Conservation (phyloP, 225 moss, liverwort and hornwort genomes). For the Lunularia cruciata region DNA sequence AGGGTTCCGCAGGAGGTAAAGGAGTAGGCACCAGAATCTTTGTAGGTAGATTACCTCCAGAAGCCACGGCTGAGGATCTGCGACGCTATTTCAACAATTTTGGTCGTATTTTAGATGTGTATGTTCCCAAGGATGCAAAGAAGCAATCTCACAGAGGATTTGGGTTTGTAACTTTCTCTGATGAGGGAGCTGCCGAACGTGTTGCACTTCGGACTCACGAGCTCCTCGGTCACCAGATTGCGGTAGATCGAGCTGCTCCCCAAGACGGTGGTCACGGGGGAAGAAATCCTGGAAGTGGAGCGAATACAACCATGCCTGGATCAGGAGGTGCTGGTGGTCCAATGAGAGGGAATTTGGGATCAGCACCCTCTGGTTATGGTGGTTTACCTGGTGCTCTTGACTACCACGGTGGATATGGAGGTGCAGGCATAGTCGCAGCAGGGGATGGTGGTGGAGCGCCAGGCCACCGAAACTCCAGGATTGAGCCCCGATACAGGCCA, state of each 20-base stretch:
- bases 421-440: slow-evolving; percentile 67
- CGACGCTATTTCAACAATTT: slow-evolving; percentile 98
- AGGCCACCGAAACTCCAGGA: slow-evolving; percentile 74
- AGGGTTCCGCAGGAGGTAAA: slow-evolving; percentile 60
- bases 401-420: slow-evolving; percentile 81
- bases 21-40: slow-evolving; percentile 89
- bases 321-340: slow-evolving; percentile 90
- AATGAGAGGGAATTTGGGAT: slow-evolving; percentile 79
- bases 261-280: slow-evolving; percentile 84
- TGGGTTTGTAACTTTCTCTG: slow-evolving; percentile 95
- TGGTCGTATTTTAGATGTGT: slow-evolving; percentile 92
- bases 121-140: slow-evolving; percentile 98
- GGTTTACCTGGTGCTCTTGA: slow-evolving; percentile 70
- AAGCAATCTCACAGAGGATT: slow-evolving; percentile 96
- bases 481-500: slow-evolving; percentile 92
- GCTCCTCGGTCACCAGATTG: slow-evolving; percentile 99
- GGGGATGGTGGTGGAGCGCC: slow-evolving; percentile 68
- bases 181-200: slow-evolving; percentile 95
- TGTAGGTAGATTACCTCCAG: slow-evolving; percentile 90
- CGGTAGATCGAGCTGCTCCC: slow-evolving; percentile 92
- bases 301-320: slow-evolving; percentile 57
- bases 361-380: slow-evolving; percentile 72
- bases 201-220: slow-evolving; percentile 88
- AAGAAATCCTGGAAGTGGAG: slow-evolving; percentile 64
- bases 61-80: slow-evolving; percentile 90